Percentiles rank a stretch among this genome's conserved stretches.
phyloP scores from a whole-genome alignment of 2,329 filamentous ascomycete genomes.

The Magnaporthales sp. region DNA sequence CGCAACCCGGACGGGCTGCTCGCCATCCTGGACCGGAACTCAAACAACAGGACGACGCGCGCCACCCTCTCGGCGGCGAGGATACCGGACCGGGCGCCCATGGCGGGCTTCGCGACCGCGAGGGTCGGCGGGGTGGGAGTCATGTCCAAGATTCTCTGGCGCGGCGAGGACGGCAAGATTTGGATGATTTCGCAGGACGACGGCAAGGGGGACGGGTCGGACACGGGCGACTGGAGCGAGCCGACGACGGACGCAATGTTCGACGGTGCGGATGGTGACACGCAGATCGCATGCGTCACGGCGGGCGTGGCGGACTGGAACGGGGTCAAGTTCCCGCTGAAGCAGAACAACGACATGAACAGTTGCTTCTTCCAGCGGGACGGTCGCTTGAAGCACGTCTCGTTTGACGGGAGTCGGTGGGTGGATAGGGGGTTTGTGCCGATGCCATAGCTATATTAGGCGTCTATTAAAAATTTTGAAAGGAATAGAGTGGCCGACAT shows the following conservation, averaged over 20 bases:
- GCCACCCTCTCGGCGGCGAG: no score
- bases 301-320: not conserved
- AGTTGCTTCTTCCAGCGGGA: not conserved
- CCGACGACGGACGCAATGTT: not conserved
- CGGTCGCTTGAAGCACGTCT: not conserved
- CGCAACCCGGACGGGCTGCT: no score
- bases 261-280: not conserved
- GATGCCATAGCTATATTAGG: not conserved
- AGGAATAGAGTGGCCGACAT: not conserved
- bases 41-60: no score
- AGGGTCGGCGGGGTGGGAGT: no score
- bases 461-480: not conserved
- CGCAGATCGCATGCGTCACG: no score
- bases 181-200: no score
- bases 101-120: no score
- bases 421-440: not conserved
- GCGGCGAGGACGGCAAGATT: no score
- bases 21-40: no score
- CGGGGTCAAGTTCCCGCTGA: not conserved
- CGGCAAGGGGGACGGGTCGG: not conserved
- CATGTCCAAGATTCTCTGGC: no score
- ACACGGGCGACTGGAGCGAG: not conserved
- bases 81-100: no score
- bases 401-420: not conserved
- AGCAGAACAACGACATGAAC: not conserved